A percentile compares a stretch with the other conserved stretches of the same genome.
These are phyloP conservation scores for Cladophialophora psammophila DNA, from an alignment of 2,329 filamentous ascomycete species.

Conservation along the genomic window DNA sequence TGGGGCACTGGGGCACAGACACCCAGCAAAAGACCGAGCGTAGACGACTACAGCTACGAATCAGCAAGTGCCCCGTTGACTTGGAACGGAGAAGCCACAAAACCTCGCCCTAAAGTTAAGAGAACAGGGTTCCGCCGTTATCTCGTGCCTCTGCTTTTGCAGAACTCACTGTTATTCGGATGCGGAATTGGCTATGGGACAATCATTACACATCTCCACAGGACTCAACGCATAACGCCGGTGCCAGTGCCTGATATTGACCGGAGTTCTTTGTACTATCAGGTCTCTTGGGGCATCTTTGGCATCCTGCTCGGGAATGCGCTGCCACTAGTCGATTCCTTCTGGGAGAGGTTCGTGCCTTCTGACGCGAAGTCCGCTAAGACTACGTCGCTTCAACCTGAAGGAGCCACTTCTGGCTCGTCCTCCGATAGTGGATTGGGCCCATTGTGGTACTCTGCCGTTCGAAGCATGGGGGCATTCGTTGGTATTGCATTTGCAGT, in stretches of 20 bases:
- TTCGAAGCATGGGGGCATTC: constrained; percentile 74
- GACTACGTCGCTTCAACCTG: constrained; percentile 32
- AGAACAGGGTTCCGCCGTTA: constrained; percentile 52
- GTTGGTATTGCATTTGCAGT: constrained; percentile 80
- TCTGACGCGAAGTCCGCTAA: constrained; percentile 40
- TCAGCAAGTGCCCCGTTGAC: constrained; percentile 36
- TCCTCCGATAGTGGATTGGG: constrained; percentile 50
- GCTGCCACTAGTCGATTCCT: constrained; percentile 81
- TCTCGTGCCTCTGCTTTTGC: constrained; percentile 63
- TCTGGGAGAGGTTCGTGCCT: constrained; percentile 69
- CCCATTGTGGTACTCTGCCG: constrained; percentile 77
- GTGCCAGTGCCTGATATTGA: constrained; percentile 67
- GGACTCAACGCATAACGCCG: constrained; percentile 68
- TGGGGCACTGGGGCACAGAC: constrained; percentile 81
- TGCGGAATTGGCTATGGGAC: constrained; percentile 85
- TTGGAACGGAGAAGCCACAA: constrained; percentile 30
- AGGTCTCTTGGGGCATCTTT: constrained; percentile 80
- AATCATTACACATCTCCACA: constrained; percentile 80
- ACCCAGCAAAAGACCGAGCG: constrained; percentile 58
- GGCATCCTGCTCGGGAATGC: constrained; percentile 80
- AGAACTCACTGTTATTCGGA: constrained; percentile 72
- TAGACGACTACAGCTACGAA: constrained; percentile 52
- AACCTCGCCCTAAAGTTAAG: constrained; percentile 41
- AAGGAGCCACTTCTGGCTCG: constrained; percentile 28
- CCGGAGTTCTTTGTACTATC: constrained; percentile 68